Base-by-base conservation (phyloP, 164 flowering plant genomes). In the Berberis vulgaris region DNA sequence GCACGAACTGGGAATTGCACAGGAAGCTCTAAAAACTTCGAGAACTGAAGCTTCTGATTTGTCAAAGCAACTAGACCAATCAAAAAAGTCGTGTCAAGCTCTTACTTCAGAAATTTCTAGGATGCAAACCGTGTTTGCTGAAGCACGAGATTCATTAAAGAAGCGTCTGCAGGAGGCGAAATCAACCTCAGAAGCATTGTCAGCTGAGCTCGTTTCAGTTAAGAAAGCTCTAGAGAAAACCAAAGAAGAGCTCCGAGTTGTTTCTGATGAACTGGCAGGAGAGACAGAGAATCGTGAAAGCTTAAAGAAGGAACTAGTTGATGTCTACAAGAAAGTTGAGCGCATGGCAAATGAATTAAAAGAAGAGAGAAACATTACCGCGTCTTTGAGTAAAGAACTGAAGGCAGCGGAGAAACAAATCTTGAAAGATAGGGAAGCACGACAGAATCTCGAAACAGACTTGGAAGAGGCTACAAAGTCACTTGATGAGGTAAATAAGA, bases 381-480 rank as follows among this genome's bases (percentile, higher is more conserved):
- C 80, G 65, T 65, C 89, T 57, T 69, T 90, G 75, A 75, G 69
- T 26, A 81, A 74, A 68, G 89, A 88, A 49, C 55, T 87, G 10
- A 73, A 80, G 62, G 70, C 65, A 46, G 62, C 81, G 69, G 84
- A 84, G 73, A 78, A 84, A 62, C 89, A 87, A 73, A 76, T 75
- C 7, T 45, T 60, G 43, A 77, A 74, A 69, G 93, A 87, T 61
- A 84, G 71, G 66, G 90, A 88, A 64, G 69, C 79, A 8, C 73
- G 86, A 5, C 75, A 71, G 67, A 66, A 73, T 38, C 85, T 94
- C 4, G 85, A 86, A 70, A 71, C 66, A 41, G 86, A 84, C 69
- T 71, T 94, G 59, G 95, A 88, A 59, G 86, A 86, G 72, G 87
- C 96, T 47, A 83, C 84, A 2, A 80, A 73, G 62, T 77, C 96